These are phyloP conservation scores for Exserohilum turcica DNA, from an alignment of 2,329 filamentous ascomycete genomes.

Conservation along the genomic window DNA sequence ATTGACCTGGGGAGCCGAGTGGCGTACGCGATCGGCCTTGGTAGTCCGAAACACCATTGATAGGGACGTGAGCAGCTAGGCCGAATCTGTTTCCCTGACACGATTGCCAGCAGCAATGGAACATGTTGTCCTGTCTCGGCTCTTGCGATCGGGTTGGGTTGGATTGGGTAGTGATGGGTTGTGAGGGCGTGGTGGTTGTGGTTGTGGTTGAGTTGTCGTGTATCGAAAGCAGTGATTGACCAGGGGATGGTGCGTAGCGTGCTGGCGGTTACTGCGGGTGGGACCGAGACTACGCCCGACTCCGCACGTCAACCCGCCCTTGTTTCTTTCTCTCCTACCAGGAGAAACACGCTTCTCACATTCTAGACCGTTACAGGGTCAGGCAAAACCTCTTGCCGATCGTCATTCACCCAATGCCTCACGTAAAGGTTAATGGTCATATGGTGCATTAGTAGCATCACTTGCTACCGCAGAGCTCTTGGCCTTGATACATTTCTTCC, in stretches of 20 bases:
- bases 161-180: background rate
- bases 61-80: background rate
- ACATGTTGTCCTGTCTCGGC: background rate
- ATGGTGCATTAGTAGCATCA: background rate
- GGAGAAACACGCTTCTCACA: background rate
- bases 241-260: background rate
- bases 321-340: background rate
- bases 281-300: background rate
- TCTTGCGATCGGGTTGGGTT: background rate
- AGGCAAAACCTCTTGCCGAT: background rate
- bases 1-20: constrained; percentile 15
- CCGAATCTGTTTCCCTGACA: background rate
- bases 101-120: background rate
- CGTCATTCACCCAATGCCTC: background rate
- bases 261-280: background rate
- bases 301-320: background rate
- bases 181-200: background rate
- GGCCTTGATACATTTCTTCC: background rate
- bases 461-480: background rate
- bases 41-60: constrained; percentile 2
- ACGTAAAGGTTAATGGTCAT: background rate
- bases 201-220: background rate
- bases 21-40: background rate
- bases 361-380: background rate
- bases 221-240: background rate